phyloP scores from a whole-genome alignment of 352 stramenopile genomes.

The Phytophthora pini region DNA sequence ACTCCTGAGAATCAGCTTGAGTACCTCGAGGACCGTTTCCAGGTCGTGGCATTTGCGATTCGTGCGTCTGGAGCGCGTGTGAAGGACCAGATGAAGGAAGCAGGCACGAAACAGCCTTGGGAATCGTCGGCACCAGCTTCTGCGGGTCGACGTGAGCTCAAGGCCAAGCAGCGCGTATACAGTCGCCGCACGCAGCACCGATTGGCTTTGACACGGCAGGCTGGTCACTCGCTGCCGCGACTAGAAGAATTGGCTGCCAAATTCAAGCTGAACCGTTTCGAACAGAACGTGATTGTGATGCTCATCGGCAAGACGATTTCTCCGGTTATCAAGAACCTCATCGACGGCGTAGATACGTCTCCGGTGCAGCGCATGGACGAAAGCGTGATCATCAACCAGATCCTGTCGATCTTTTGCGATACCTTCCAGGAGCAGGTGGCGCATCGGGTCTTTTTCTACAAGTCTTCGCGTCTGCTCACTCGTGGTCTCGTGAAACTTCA shows the following conservation, averaged over 20 bases:
- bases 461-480: slow-evolving; percentile 79
- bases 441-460: slow-evolving; percentile 90
- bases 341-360: slow-evolving; percentile 86
- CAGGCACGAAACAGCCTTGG: slow-evolving; percentile 84
- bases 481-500: slow-evolving; percentile 85
- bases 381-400: slow-evolving; percentile 91
- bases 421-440: slow-evolving; percentile 90
- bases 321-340: slow-evolving; percentile 88
- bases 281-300: slow-evolving; percentile 92
- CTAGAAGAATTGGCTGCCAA: slow-evolving; percentile 78
- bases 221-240: slow-evolving; percentile 64
- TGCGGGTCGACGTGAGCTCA: slow-evolving; percentile 78
- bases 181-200: slow-evolving; percentile 71
- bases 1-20: slow-evolving; percentile 85
- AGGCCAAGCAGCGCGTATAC: slow-evolving; percentile 87
- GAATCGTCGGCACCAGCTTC: slow-evolving; percentile 67
- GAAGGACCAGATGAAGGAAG: slow-evolving; percentile 92
- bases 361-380: slow-evolving; percentile 90
- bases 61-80: slow-evolving; percentile 81
- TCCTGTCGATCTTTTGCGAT: slow-evolving; percentile 89
- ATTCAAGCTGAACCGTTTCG: slow-evolving; percentile 88
- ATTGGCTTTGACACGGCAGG: slow-evolving; percentile 67
- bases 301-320: slow-evolving; percentile 92
- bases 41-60: slow-evolving; percentile 89
- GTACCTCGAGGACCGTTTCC: slow-evolving; percentile 89